A percentile compares a stretch with the other conserved stretches of the same genome.
These are phyloP conservation scores for Prunus yedoensis DNA, from an alignment of 331 rosid genomes.

Conservation along the genomic window DNA sequence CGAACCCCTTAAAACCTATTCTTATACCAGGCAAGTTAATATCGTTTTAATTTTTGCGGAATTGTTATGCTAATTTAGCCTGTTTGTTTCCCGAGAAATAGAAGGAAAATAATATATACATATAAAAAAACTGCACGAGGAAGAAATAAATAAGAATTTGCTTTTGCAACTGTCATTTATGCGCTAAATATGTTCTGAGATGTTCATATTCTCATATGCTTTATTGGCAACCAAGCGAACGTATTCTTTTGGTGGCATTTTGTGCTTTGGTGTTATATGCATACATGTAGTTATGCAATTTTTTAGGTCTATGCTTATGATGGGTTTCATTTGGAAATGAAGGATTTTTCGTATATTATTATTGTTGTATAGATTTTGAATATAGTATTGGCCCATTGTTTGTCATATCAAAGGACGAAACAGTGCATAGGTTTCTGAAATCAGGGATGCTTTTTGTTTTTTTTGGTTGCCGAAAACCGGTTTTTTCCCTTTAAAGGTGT, in stretches of 20 bases:
- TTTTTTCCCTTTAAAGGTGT: not conserved
- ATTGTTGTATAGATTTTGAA: not conserved
- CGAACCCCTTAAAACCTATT: constrained; percentile 17
- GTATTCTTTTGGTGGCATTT: not conserved
- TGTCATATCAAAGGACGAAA: not conserved
- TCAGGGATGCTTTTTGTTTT: not conserved
- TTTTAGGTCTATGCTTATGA: not conserved
- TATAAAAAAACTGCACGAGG: not conserved
- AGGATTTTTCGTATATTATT: constrained; percentile 8
- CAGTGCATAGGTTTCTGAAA: not conserved
- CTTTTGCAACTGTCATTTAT: constrained; percentile 16
- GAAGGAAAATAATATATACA: not conserved
- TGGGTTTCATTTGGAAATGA: not conserved
- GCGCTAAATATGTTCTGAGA: constrained; percentile 7
- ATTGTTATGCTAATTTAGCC: constrained; percentile 8
- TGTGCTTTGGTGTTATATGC: not conserved
- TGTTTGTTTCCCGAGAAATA: constrained; percentile 24
- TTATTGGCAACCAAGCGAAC: not conserved
- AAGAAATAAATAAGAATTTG: constrained; percentile 1
- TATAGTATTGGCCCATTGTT: not conserved
- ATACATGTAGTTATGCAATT: not conserved
- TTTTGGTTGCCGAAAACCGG: not conserved
- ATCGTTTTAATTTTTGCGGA: not conserved
- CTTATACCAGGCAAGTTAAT: constrained; percentile 36
- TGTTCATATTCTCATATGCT: constrained; percentile 3